Evolutionary conservation across 164 flowering plant species (phyloP), one percentile per base, ranked within the genome.

Genomic region (Sedum album): DNA sequence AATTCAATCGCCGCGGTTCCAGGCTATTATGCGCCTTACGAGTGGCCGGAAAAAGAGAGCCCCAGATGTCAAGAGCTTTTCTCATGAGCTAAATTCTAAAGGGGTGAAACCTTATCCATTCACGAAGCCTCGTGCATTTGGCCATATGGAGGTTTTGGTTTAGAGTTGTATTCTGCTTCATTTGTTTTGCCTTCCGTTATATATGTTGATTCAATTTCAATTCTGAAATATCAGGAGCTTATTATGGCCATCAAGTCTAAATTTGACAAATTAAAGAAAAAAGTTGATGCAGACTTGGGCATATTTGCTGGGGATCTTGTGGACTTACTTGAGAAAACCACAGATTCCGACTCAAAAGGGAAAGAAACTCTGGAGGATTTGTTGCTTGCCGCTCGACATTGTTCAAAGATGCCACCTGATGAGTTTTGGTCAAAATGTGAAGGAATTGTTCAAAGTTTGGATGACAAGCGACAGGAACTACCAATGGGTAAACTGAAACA

Each of bases 21-120:
- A 85, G 77, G 97, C 97, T 38, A 85, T 92, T 65, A 66, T 92
- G 70, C 90, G 95, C 48, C 80, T 89, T 57, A 90, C 98, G 0
- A 90, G 97, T 79, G 91, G 97, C 21, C 82, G 91, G 26, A 89
- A 75, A 78, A 92, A 82, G 82, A 88, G 79, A 82, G 69, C 75
- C 25, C 83, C 87, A 31, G 93, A 90, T 64, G 71, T 95, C 65
- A 95, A 92, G 83, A 89, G 97, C 79, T 95, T 89, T 78, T 92
- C 99, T 61, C 98, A 92, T 70, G 99, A 95, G 72, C 89, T 95
- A 23, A 89, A 90, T 78, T 95, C 99, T 14, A 95, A 95, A 82
- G 98, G 98, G 51, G 96, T 92, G 21, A 75, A 82, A 26, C 88
- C 98, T 48, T 86, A 76, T 76, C 98, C 98, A n/a, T 81, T 82